Evolutionary conservation across 139 green algal genomes (phyloP).

Genomic region (Limnomonas spitsbergensis): DNA sequence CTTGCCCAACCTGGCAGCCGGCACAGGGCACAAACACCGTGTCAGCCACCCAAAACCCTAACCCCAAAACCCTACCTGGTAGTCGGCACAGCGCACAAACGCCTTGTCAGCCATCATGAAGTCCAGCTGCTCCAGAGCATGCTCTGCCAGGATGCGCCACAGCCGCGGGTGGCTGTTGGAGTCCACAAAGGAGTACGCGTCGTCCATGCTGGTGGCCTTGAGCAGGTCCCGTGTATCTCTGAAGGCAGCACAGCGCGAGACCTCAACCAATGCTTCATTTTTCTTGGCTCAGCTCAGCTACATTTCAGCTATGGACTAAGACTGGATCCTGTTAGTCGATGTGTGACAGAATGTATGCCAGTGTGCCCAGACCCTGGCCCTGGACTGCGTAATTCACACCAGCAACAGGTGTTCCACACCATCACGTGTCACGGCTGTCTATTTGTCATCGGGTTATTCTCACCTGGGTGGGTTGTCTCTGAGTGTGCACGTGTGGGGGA

Average conservation of each 20-base stretch:
- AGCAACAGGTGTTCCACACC: no score
- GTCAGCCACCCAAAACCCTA: conserved; percentile 72
- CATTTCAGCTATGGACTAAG: no score
- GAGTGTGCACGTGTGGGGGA: no score
- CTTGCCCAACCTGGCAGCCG: conserved; percentile 38
- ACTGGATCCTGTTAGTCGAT: no score
- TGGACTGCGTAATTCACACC: no score
- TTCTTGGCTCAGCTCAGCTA: no score
- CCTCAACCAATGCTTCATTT: no score
- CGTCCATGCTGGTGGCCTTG: conserved; percentile 42
- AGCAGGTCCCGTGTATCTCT: conserved; percentile 68
- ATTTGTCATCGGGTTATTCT: no score
- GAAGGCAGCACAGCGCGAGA: not conserved
- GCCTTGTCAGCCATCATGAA: conserved; percentile 70
- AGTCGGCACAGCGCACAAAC: conserved; percentile 34
- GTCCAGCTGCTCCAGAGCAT: conserved; percentile 64
- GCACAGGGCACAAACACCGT: conserved; percentile 36
- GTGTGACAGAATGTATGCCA: no score
- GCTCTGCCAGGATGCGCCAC: conserved; percentile 76
- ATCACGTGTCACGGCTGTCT: no score
- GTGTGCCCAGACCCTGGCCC: no score
- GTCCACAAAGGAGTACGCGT: conserved; percentile 68
- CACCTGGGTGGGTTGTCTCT: no score
- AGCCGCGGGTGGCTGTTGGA: conserved; percentile 64
- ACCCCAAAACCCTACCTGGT: conserved; percentile 19